Evolutionary conservation across 805 yeast genomes (phyloP), one percentile per base, ranked within the genome.

Genomic region (Sungouiozyma ichnusensis): DNA sequence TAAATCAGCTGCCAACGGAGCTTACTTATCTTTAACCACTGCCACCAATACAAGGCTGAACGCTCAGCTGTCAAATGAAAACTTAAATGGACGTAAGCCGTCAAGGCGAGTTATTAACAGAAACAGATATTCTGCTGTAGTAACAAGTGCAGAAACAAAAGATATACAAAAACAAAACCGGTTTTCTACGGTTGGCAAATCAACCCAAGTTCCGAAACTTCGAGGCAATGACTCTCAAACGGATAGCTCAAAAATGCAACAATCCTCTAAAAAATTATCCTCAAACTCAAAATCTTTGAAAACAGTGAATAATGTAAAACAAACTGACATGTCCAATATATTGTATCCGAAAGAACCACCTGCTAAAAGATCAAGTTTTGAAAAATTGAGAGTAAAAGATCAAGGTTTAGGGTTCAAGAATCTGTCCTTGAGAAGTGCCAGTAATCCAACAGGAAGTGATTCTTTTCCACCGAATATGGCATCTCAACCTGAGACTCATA

Each of bases 31-130:
- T 0, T 60, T 80, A 41, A 72, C 88, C 1, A 83, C 92, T 0
- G 88, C 88, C 1, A 87, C 82, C 54, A 83, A 83, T 57, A 83
- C 92, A 0, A 69, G 87, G 44, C 55, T 81, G 43, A 83, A 83
- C 60, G 81, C 90, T 1, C 72, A 73, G 45, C 57, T 76, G 54
- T 69, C 78, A 5, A 54, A 64, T n/a, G 63, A 63, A 15, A 41
- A 36, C 29, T n/a, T 29, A 32, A 20, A 20, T 4, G 8, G 41
- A 4, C 16, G 44, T n/a, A 41, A 41, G 24, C 13, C 32, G 3
- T 35, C 48, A 4, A 54, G 43, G 19, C 43, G 39, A 20, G 33
- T 38, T 11, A 36, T 44, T 18, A 40, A 39, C 9, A 35, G 19
- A 4, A 33, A 16, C 32, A 36, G 35, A n/a, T n/a, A 24, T 16